Conservation (phyloP, 805 yeast genomes). For the Schwanniomyces yamadae region DNA sequence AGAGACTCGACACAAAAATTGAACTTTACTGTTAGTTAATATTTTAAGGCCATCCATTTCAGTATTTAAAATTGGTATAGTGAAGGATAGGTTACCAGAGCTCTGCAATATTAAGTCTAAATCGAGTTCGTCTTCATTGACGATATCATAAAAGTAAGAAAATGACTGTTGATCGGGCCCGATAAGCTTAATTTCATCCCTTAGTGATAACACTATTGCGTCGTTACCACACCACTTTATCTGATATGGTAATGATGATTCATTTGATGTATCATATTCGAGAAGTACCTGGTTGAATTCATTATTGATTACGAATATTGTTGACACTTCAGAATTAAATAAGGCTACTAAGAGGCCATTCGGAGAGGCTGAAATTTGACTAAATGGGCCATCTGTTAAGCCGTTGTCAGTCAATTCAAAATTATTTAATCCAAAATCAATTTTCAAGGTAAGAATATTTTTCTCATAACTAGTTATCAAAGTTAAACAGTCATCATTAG, state of each 20-base stretch:
- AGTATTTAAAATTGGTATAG: constrained; percentile 45
- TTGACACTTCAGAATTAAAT: constrained; percentile 34
- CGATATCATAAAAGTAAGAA: constrained; percentile 49
- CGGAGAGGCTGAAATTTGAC: constrained; percentile 46
- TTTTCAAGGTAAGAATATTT: constrained; percentile 25
- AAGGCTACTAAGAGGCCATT: constrained; percentile 56
- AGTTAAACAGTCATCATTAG: constrained; percentile 10
- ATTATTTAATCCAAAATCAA: constrained; percentile 20
- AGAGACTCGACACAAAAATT: constrained; percentile 64
- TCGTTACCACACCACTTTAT: constrained; percentile 86
- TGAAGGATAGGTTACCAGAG: constrained; percentile 22
- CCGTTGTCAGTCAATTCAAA: constrained; percentile 35
- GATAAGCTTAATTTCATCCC: constrained; percentile 63
- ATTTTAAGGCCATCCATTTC: constrained; percentile 72
- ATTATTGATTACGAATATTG: constrained; percentile 50
- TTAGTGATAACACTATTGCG: constrained; percentile 62
- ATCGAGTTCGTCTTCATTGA: constrained; percentile 30
- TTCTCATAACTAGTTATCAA: constrained; percentile 25
- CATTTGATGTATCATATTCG: constrained; percentile 43
- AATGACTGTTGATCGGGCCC: constrained; percentile 67
- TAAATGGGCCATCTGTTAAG: constrained; percentile 51
- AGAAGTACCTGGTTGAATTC: constrained; percentile 45
- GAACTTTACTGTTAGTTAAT: constrained; percentile 55
- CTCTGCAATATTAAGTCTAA: constrained; percentile 19
- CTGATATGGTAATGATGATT: constrained; percentile 40